Conservation (phyloP, 805 yeast genomes). For the Yarrowia sp. region DNA sequence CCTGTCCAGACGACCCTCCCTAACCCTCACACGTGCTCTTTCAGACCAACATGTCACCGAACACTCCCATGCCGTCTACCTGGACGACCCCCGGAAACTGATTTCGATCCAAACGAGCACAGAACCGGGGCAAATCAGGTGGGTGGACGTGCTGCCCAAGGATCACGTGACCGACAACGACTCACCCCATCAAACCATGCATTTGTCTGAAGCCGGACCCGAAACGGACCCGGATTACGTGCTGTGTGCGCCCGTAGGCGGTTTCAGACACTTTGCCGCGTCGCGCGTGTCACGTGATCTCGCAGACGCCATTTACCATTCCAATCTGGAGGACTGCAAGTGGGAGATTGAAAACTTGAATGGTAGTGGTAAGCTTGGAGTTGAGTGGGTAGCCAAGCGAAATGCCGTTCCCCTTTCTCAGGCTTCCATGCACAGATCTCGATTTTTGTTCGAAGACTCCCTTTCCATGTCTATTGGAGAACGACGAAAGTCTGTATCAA, state of each 20-base stretch:
- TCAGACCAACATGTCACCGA: slow-evolving; percentile 20
- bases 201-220: not conserved
- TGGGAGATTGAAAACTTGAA: slow-evolving; percentile 10
- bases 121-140: slow-evolving; percentile 44
- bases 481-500: slow-evolving; percentile 4
- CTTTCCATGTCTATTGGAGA: slow-evolving; percentile 22
- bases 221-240: slow-evolving; percentile 29
- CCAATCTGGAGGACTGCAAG: slow-evolving; percentile 12
- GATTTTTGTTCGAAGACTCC: slow-evolving; percentile 31
- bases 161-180: slow-evolving; percentile 1
- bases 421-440: slow-evolving; percentile 33
- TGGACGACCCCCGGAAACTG: slow-evolving; percentile 43
- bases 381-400: slow-evolving; percentile 41
- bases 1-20: slow-evolving; percentile 2
- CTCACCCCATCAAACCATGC: not conserved
- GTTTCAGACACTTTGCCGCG: slow-evolving; percentile 38
- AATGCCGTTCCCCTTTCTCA: slow-evolving; percentile 35
- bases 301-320: slow-evolving; percentile 26
- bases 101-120: slow-evolving; percentile 39
- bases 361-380: slow-evolving; percentile 36
- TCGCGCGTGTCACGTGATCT: slow-evolving; percentile 28
- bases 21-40: not conserved
- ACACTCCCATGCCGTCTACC: slow-evolving; percentile 33
- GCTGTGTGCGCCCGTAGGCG: slow-evolving; percentile 43
- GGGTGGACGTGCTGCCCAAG: slow-evolving; percentile 30